Base-by-base conservation (phyloP, 805 yeast genomes). In the Candida insectorum region DNA sequence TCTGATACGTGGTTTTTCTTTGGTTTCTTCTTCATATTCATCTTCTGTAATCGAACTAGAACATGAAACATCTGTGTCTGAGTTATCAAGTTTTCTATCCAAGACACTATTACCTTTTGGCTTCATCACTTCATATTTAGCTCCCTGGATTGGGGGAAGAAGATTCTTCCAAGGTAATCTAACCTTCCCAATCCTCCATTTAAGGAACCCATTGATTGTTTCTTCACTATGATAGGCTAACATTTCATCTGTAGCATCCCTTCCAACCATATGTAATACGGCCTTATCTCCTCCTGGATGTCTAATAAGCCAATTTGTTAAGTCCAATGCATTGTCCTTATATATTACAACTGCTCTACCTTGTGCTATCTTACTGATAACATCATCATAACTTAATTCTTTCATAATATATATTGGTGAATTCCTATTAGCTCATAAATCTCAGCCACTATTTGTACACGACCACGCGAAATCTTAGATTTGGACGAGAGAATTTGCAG, bases 271-370 rank as follows among this genome's bases (percentile, higher is more conserved):
- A 57, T 88, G 96, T 47, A 66, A 67, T 5, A 88, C 79, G 2
- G 94, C 89, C 49, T 77, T 83, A 39, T 81, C 89, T 4, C 96
- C 96, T 11, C 96, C 96, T 0, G 96, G 96, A 56, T 87, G 96
- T 31, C 48, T 65, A 16, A 65, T 65, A 22, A 87, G 56, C 96
- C 95, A 87, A 6, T 58, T 43, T 34, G 86, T 79, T 37, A 88
- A 62, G 44, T 77, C 73, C 26, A 87, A 62, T 4, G 83, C 94
- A 14, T 59, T 39, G 28, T 70, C 60, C 23, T 79, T 64, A 50
- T 76, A 81, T 3, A 87, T 80, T 24, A 86, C 85, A 18, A 87
- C 71, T 16, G 77, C 72, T 39, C 79, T 75, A 3, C 95, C 95
- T 4, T 58, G 58, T 2, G 83, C 74, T 15, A 87, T 85, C 18